Percentiles rank a stretch among this genome's conserved stretches.
Evolutionary conservation across 495 filamentous ascomycete genomes (phyloP).

Genomic region (Neurospora sp.): DNA sequence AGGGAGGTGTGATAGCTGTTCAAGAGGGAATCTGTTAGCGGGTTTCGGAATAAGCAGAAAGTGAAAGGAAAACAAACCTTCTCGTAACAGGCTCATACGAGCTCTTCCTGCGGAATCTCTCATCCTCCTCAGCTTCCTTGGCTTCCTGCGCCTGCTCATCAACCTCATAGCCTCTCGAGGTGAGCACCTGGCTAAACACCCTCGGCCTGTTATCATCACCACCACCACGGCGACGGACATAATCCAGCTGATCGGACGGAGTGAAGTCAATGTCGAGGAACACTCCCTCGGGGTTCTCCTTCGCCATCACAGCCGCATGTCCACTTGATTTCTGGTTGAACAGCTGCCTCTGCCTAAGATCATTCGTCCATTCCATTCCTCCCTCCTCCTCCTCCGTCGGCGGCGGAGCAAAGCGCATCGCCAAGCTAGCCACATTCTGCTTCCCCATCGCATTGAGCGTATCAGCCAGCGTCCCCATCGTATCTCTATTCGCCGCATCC

Average conservation of each 20-base stretch:
- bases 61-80: slow-evolving; percentile 7
- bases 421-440: slow-evolving; percentile 69
- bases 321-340: background rate
- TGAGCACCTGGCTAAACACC: slow-evolving; percentile 23
- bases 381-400: slow-evolving; percentile 10
- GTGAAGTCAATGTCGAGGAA: slow-evolving; percentile 19
- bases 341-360: background rate
- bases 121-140: slow-evolving; percentile 8
- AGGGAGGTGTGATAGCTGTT: slow-evolving; percentile 41
- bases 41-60: too few relatives aligned
- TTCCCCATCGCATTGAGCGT: slow-evolving; percentile 67
- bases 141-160: slow-evolving; percentile 5
- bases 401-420: slow-evolving; percentile 35
- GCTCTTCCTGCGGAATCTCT: slow-evolving; percentile 7
- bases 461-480: slow-evolving; percentile 55
- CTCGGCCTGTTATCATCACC: slow-evolving; percentile 9
- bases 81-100: slow-evolving; percentile 16
- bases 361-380: background rate
- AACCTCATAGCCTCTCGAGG: slow-evolving; percentile 10
- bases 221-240: background rate
- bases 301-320: background rate
- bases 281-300: slow-evolving; percentile 11
- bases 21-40: background rate
- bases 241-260: slow-evolving; percentile 18
- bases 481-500: slow-evolving; percentile 36